A percentile compares a stretch with the other conserved stretches of the same genome.
These are phyloP conservation scores for Candida maris DNA, from an alignment of 805 yeast species.

Conservation along the genomic window DNA sequence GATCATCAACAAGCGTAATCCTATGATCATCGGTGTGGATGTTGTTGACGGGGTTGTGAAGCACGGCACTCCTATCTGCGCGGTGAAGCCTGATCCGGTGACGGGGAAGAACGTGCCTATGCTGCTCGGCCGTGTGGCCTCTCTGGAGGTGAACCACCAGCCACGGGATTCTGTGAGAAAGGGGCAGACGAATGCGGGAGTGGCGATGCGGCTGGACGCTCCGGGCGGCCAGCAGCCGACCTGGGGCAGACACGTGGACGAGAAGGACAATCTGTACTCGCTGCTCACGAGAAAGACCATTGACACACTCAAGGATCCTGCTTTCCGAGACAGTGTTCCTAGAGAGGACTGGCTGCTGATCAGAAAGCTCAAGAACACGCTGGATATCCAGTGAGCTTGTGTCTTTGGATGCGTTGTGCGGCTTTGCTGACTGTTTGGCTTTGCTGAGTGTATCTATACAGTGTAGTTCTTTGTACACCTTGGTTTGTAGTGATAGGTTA, in stretches of 20 bases:
- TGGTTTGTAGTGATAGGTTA: no score
- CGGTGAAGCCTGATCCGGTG: constrained; percentile 83
- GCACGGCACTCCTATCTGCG: constrained; percentile 93
- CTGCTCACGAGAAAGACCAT: constrained; percentile 84
- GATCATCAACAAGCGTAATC: constrained; percentile 96
- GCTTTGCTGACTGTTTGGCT: no score
- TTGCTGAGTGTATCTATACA: no score
- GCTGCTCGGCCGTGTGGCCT: constrained; percentile 81
- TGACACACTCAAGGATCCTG: constrained; percentile 97
- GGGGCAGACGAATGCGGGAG: constrained; percentile 97
- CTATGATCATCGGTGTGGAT: constrained; percentile 99
- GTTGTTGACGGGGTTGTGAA: constrained; percentile 87
- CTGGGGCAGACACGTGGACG: constrained; percentile 99
- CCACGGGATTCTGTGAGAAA: constrained; percentile 75
- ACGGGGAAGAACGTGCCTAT: constrained; percentile 70
- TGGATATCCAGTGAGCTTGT: constrained; percentile 72
- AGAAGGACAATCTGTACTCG: constrained; percentile 86
- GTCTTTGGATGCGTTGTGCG: no score
- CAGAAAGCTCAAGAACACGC: constrained; percentile 80
- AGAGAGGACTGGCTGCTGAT: constrained; percentile 95
- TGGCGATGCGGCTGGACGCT: constrained; percentile 94
- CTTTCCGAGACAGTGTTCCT: constrained; percentile 90
- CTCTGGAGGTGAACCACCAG: constrained; percentile 96
- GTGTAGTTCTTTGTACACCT: no score
- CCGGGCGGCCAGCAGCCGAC: constrained; percentile 91